phyloP scores from a whole-genome alignment of 2,329 filamentous ascomycete genomes.

The Keithomyces neogunnii region DNA sequence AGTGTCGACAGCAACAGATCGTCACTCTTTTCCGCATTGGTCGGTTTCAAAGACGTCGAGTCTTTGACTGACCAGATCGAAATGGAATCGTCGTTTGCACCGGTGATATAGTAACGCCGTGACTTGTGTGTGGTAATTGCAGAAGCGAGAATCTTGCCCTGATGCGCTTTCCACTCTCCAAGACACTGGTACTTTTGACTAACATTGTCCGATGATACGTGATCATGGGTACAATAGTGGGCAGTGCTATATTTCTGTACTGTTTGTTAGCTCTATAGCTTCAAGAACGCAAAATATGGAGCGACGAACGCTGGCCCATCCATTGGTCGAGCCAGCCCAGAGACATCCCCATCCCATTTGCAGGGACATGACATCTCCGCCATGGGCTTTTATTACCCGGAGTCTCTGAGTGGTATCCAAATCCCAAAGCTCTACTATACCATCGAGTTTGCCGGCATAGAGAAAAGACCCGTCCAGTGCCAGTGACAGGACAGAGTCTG shows the following conservation, averaged over 20 bases:
- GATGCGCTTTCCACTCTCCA: conserved; percentile 71
- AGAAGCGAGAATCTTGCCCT: conserved; percentile 81
- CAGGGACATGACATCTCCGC: conserved; percentile 76
- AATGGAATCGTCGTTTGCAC: conserved; percentile 84
- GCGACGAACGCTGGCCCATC: conserved; percentile 65
- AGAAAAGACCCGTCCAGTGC: conserved; percentile 85
- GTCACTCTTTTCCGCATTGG: conserved; percentile 27
- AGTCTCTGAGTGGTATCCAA: conserved; percentile 88
- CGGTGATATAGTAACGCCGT: conserved; percentile 83
- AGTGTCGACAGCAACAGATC: conserved; percentile 62
- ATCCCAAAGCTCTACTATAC: conserved; percentile 93
- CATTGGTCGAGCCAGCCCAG: conserved; percentile 83
- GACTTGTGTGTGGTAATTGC: conserved; percentile 62
- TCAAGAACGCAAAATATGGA: not conserved
- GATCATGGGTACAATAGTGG: conserved; percentile 50
- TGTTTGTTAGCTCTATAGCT: not conserved
- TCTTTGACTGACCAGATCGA: conserved; percentile 74
- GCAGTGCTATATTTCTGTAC: conserved; percentile 57
- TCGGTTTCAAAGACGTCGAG: conserved; percentile 20
- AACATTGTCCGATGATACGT: conserved; percentile 39
- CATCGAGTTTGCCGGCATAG: conserved; percentile 81
- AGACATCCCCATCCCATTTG: conserved; percentile 78
- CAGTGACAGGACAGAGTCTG: conserved; percentile 63
- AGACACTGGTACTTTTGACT: conserved; percentile 79
- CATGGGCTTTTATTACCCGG: conserved; percentile 73